Conservation (phyloP, 805 yeast genomes). For the Ogataea degrootiae region DNA sequence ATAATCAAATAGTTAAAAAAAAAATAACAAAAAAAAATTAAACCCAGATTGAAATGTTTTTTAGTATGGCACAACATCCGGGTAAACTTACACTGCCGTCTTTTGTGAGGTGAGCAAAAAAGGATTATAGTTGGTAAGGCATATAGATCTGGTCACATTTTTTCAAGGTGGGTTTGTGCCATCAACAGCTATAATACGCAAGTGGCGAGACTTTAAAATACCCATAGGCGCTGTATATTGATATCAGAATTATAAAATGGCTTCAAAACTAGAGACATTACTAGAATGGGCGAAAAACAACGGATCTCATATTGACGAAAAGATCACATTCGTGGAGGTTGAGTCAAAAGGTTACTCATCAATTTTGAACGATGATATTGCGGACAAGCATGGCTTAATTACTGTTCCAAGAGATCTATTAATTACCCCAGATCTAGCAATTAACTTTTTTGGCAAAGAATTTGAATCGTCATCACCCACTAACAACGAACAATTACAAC, state of each 20-base stretch:
- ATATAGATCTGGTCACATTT: too few relatives aligned
- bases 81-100: too few relatives aligned
- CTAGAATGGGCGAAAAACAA: slow-evolving; percentile 29
- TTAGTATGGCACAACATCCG: too few relatives aligned
- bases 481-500: slow-evolving; percentile 32
- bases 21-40: too few relatives aligned
- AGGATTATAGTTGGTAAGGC: too few relatives aligned
- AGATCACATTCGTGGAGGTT: slow-evolving; percentile 30
- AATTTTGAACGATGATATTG: slow-evolving; percentile 14
- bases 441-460: slow-evolving; percentile 20
- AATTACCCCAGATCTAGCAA: slow-evolving; percentile 34
- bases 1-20: too few relatives aligned
- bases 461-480: slow-evolving; percentile 3
- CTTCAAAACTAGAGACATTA: slow-evolving; percentile 18
- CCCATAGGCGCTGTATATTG: too few relatives aligned
- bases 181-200: too few relatives aligned
- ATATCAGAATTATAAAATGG: neutral
- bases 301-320: slow-evolving; percentile 34
- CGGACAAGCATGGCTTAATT: slow-evolving; percentile 22
- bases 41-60: too few relatives aligned
- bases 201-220: too few relatives aligned
- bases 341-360: slow-evolving; percentile 32
- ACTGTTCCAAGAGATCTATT: slow-evolving; percentile 35
- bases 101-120: too few relatives aligned
- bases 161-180: too few relatives aligned